Conservation (phyloP, 2,329 filamentous ascomycete genomes). For the Onygenales sp. region DNA sequence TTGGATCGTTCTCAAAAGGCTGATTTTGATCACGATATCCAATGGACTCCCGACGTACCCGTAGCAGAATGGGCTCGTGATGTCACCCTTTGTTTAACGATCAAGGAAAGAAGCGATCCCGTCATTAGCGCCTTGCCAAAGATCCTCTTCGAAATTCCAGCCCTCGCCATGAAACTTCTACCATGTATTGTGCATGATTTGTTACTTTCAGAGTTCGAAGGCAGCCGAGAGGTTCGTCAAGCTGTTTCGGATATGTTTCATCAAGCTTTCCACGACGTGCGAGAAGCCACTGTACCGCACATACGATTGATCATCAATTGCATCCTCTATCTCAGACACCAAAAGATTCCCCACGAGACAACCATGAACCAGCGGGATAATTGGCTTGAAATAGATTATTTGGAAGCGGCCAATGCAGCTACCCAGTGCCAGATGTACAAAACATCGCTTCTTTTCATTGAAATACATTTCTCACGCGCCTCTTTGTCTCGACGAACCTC, state of each 20-base stretch:
- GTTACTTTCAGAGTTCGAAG: conserved; percentile 57
- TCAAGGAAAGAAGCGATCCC: conserved; percentile 51
- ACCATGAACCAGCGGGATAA: conserved; percentile 68
- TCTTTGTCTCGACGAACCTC: conserved; percentile 59
- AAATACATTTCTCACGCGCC: conserved; percentile 55
- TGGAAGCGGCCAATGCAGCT: conserved; percentile 61
- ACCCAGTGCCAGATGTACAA: conserved; percentile 75
- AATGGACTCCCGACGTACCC: conserved; percentile 14
- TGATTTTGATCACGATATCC: conserved; percentile 8
- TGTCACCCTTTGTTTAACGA: conserved; percentile 43
- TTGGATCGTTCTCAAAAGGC: conserved; percentile 15
- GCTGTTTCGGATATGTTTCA: conserved; percentile 57
- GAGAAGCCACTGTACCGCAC: conserved; percentile 46
- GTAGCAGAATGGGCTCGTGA: conserved; percentile 26
- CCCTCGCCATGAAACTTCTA: conserved; percentile 64
- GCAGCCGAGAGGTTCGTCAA: conserved; percentile 49
- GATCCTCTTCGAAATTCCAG: conserved; percentile 55
- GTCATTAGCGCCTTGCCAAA: conserved; percentile 60
- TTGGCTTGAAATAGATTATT: conserved; percentile 80
- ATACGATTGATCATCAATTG: conserved; percentile 65
- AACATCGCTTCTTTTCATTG: conserved; percentile 72
- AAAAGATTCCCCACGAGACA: conserved; percentile 61
- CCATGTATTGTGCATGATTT: conserved; percentile 80
- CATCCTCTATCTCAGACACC: conserved; percentile 80
- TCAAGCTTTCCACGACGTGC: conserved; percentile 48